Base-by-base conservation (phyloP, 73 alveolate species). In the Tetrahymena borealis region DNA sequence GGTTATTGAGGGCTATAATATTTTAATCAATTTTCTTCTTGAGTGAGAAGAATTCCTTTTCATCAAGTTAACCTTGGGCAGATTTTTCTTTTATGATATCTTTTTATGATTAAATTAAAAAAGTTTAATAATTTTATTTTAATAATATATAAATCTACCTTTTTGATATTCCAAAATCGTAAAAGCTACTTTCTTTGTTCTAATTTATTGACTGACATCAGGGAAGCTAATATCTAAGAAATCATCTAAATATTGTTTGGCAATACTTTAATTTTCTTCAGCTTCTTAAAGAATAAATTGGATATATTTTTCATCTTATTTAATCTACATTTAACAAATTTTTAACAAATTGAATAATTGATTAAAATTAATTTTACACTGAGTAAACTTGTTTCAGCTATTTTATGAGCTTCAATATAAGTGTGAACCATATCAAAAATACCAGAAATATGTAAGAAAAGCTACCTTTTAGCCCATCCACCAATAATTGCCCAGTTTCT, bases 131-230 rank as follows among this genome's bases (percentile, higher is more conserved):
- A 42, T n/a, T 12, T n/a, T n/a, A 1, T 9, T 28, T 9, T 60
- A 10, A 24, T 28, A 20, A 60, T 2, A 24, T 60, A 60, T 24
- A 60, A 6, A 15, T 1, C 28, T 60, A 60, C 85, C 85, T 60
- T 60, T 60, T 60, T 60, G 38, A 78, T 78, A 92, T 36, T 92
- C 95, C 38, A 92, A 92, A 9, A 92, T 78, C 31, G 90, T 91
- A 79, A 92, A 78, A 37, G 95, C 95, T 33, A 91, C 95, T 24
- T 92, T 92, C 11, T 92, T 92, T 78, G 95, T 92, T 78, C 90
- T 78, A 32, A 92, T 78, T 79, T 92, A 79, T 38, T 90, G 41
- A n/a, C 92, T 78, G 2, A 92, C 90, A 11, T 92, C 95, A 31
- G 95, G 95, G 32, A 92, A 92, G 3, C 92, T 78, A 0, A 92